Base-by-base conservation (phyloP, 768 basidiomycete genomes). In the Suillus spraguei region DNA sequence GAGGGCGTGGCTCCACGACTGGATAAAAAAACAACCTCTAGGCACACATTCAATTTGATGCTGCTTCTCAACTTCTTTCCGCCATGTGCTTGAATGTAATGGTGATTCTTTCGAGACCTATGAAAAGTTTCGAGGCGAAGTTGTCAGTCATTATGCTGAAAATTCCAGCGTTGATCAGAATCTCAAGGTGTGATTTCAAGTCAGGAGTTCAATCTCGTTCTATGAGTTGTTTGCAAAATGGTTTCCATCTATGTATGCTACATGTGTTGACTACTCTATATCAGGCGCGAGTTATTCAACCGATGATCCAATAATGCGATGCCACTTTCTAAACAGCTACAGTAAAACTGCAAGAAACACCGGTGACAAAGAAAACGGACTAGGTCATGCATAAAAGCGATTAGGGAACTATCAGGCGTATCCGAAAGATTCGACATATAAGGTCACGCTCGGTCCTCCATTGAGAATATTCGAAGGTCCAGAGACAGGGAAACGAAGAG, bases 21-120 rank as follows among this genome's bases (percentile, higher is more conserved):
- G 68, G 62, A 5, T 66, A 59, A 39, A 65, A 71, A 60, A 78
- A 77, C 53, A 77, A 80, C 63, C 94, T 93, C 76, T 90, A 92
- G 75, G 2, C 82, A 16, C 85, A 81, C 63, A 87, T 94, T 58
- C 82, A 82, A 64, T 41, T 10, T 6, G 17, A 3, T 32, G 17
- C 50, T 53, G 32, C 20, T 33, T 53, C 52, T 2, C 32, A 33
- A n/a, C 20, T 33, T 53, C 52, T 17, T 50, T 32, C 28, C 32
- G 17, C 9, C 9, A 28, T 5, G 16, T 4, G 22, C 49, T 9
- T 16, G 17, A 6, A 33, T 8, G 10, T 32, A 16, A 17, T 32
- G 17, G 24, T 16, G 6, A 24, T 24, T 47, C 14, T 39, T 39
- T 10, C 10, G 14, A 49, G 13, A 5, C 17, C 16, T 32, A 1